These are phyloP conservation scores for Ceratobasidium sp. DNA, from an alignment of 1,284 basidiomycete species.

Conservation along the genomic window DNA sequence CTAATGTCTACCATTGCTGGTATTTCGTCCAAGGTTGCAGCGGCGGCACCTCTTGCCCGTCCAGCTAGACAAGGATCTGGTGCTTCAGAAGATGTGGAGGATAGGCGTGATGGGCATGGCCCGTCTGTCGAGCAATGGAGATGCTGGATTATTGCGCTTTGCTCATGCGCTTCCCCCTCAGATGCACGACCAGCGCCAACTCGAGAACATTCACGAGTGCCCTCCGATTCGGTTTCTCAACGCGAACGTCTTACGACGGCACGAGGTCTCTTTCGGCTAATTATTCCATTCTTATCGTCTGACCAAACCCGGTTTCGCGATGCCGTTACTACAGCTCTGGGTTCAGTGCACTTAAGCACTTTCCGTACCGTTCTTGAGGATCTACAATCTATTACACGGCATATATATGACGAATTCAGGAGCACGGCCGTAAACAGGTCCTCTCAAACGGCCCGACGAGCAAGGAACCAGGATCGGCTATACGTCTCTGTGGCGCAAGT, in stretches of 20 bases:
- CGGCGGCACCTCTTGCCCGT: conserved; percentile 35
- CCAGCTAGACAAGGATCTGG: conserved; percentile 40
- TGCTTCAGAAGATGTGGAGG: conserved; percentile 36
- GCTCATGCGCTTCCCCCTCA: conserved; percentile 73
- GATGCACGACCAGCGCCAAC: conserved; percentile 64
- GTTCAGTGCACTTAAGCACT: conserved; percentile 78
- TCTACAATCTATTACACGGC: conserved; percentile 78
- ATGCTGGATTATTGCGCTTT: conserved; percentile 83
- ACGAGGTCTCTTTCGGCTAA: conserved; percentile 82
- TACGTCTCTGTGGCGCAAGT: conserved; percentile 91
- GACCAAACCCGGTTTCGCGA: conserved; percentile 86
- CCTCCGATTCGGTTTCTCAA: conserved; percentile 71
- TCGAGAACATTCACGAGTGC: conserved; percentile 73
- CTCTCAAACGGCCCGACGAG: conserved; percentile 57
- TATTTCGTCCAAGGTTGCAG: conserved; percentile 57
- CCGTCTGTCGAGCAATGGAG: conserved; percentile 81
- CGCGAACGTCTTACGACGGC: conserved; percentile 79
- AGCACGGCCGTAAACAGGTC: conserved; percentile 44
- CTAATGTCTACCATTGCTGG: conserved; percentile 72
- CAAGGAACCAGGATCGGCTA: conserved; percentile 78
- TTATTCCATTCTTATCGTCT: conserved; percentile 86
- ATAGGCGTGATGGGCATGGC: conserved; percentile 43
- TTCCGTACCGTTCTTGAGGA: conserved; percentile 87
- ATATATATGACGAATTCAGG: conserved; percentile 79
- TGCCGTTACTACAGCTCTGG: conserved; percentile 86